A percentile compares a stretch with the other conserved stretches of the same genome.
These are phyloP conservation scores for Amauroascus niger DNA, from an alignment of 2,329 filamentous ascomycete genomes.

Conservation along the genomic window DNA sequence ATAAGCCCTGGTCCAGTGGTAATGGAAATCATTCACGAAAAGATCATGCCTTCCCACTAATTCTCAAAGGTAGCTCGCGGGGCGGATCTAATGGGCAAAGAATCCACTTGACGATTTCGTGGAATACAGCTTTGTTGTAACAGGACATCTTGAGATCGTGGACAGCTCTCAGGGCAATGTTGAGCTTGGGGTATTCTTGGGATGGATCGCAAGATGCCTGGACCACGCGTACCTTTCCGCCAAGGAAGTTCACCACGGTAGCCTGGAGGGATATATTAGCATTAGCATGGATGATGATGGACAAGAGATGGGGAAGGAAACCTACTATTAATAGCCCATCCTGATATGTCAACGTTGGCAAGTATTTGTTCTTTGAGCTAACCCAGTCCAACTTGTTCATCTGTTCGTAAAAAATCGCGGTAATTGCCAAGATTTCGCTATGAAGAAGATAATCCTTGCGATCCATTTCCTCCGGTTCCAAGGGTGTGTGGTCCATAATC, in stretches of 20 bases:
- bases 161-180: slow-evolving; percentile 12
- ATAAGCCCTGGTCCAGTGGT: not conserved
- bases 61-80: not conserved
- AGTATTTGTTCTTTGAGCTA: slow-evolving; percentile 8
- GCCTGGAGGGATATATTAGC: slow-evolving; percentile 7
- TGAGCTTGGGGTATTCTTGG: slow-evolving; percentile 11
- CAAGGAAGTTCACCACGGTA: slow-evolving; percentile 14
- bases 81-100: slow-evolving; percentile 11
- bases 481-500: not conserved
- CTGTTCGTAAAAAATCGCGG: slow-evolving; percentile 14
- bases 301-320: slow-evolving; percentile 5
- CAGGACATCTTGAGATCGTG: slow-evolving; percentile 12
- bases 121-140: slow-evolving; percentile 10
- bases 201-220: slow-evolving; percentile 13
- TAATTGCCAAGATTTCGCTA: slow-evolving; percentile 12
- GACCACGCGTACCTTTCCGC: slow-evolving; percentile 3
- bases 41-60: not conserved
- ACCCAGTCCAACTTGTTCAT: slow-evolving; percentile 15
- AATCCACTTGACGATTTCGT: slow-evolving; percentile 15
- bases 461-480: not conserved
- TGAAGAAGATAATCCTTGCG: slow-evolving; percentile 14
- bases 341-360: slow-evolving; percentile 11
- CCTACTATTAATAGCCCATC: slow-evolving; percentile 11
- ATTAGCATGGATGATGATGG: not conserved
- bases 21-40: not conserved